Base-by-base conservation (phyloP, 768 basidiomycete genomes). In the Gautieria morchelliformis region DNA sequence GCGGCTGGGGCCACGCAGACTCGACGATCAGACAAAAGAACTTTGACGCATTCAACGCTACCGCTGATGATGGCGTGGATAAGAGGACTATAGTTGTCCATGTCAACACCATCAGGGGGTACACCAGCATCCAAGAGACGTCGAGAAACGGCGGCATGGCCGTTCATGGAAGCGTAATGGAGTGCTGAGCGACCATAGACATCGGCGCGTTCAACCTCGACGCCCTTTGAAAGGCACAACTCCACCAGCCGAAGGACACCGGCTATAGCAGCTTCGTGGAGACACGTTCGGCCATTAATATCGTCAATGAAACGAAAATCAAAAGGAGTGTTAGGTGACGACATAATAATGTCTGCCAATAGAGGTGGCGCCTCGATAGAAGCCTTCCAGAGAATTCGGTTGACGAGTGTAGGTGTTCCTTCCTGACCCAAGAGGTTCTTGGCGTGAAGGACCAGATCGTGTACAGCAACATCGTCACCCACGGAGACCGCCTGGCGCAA, bases 141-240 rank as follows among this genome's bases (percentile, higher is more conserved):
- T 50, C 76, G 80, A 69, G 90, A 93, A 58, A 95, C 80, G 22
- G 68, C 70, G 8, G 83, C 76, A 67, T 94, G 87, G 1, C 93
- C 93, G 65, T 93, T 85, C 84, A 97, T 93, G 20, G 91, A 87
- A 15, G 93, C 92, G 71, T 99, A 99, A 72, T 98, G 95, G 44
- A 99, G 77, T 4, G 94, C 86, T 7, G 90, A 87, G 4, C 96
- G 88, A 32, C 92, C 93, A 70, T 98, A 99, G 1, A 85, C 83
- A 65, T 99, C 96, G 20, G 80, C 73, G 62, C 82, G 87, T 63
- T 84, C 81, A 52, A 83, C 77, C n/a, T 80, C 72, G 2, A 91
- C 81, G 15, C 81, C 80, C 53, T 82, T 82, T 57, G 80, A 76
- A 19, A 97, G 78, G 70, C 93, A 97, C 24, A 94, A 69, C 60